Conservation (phyloP, 2,329 filamentous ascomycete genomes). For the Erysiphe pulchra region DNA sequence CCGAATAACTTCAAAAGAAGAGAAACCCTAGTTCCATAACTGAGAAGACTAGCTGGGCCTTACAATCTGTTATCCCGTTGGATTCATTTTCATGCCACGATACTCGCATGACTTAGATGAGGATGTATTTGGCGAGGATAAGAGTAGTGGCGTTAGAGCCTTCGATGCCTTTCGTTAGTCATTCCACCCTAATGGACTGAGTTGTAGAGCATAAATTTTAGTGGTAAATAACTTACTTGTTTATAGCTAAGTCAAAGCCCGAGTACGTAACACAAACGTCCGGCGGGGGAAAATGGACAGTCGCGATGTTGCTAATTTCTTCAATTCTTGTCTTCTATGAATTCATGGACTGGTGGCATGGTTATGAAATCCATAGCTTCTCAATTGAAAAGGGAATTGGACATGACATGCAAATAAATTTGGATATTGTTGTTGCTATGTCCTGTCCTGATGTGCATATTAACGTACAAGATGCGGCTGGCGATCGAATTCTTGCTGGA, state of each 20-base stretch:
- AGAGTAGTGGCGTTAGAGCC: constrained; percentile 44
- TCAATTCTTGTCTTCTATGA: constrained; percentile 54
- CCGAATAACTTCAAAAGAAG: too few species aligned
- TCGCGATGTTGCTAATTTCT: constrained; percentile 53
- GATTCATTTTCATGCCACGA: too few species aligned
- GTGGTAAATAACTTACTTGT: neutral
- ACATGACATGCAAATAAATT: constrained; percentile 74
- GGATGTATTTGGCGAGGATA: constrained; percentile 52
- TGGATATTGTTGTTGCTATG: constrained; percentile 86
- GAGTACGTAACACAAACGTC: constrained; percentile 69
- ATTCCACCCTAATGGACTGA: neutral
- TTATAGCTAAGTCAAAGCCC: constrained; percentile 73
- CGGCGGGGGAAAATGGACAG: constrained; percentile 81
- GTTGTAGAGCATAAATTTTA: neutral
- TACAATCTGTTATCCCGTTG: too few species aligned
- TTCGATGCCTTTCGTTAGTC: constrained; percentile 91
- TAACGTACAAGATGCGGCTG: constrained; percentile 88
- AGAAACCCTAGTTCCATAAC: too few species aligned
- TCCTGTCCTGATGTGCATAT: constrained; percentile 67
- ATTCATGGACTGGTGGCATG: constrained; percentile 57
- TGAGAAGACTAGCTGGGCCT: too few species aligned
- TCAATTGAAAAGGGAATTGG: constrained; percentile 79
- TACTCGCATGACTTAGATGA: constrained; percentile 32
- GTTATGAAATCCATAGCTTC: constrained; percentile 69
- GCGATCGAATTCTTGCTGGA: constrained; percentile 71